These are phyloP conservation scores for Geotrichum candidum DNA, from an alignment of 1,139 yeast genomes.

Conservation along the genomic window DNA sequence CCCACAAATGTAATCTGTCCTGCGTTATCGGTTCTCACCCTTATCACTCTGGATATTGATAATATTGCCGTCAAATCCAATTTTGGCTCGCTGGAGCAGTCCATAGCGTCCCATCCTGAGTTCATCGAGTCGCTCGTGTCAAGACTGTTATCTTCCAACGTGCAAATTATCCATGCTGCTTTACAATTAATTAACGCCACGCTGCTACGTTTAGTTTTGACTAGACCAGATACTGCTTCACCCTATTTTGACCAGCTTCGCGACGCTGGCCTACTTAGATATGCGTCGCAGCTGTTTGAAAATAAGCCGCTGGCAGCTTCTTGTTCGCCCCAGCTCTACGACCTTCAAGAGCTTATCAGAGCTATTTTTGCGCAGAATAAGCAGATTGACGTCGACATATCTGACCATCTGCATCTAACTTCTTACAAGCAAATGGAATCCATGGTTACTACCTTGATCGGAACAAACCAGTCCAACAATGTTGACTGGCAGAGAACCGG, in stretches of 20 bases:
- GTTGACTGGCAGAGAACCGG: constrained; percentile 31
- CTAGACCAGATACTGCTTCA: constrained; percentile 22
- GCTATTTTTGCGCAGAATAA: constrained; percentile 26
- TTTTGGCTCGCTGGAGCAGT: constrained; percentile 22
- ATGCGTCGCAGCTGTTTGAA: constrained; percentile 26
- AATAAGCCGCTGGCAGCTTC: constrained; percentile 27
- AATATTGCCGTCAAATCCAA: constrained; percentile 18
- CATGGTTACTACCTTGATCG: constrained; percentile 25
- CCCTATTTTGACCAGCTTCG: constrained; percentile 24
- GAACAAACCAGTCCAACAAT: constrained; percentile 20
- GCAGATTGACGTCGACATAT: constrained; percentile 20
- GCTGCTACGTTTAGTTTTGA: constrained; percentile 25
- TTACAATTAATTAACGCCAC: constrained; percentile 27
- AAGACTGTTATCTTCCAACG: constrained; percentile 23
- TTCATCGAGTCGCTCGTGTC: constrained; percentile 24
- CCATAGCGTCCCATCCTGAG: constrained; percentile 21
- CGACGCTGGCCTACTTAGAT: constrained; percentile 27
- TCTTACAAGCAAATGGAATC: constrained; percentile 24
- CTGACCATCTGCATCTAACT: constrained; percentile 21
- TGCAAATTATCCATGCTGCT: constrained; percentile 26
- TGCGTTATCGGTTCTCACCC: constrained; percentile 27
- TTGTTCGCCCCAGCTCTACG: constrained; percentile 28
- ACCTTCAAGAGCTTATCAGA: constrained; percentile 29
- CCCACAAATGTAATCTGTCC: constrained; percentile 26
- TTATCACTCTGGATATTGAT: constrained; percentile 26